Percentiles rank a stretch among this genome's conserved stretches.
Evolutionary conservation across 2,329 filamentous ascomycete species (phyloP).

Genomic region (Rachicladosporium sp.): DNA sequence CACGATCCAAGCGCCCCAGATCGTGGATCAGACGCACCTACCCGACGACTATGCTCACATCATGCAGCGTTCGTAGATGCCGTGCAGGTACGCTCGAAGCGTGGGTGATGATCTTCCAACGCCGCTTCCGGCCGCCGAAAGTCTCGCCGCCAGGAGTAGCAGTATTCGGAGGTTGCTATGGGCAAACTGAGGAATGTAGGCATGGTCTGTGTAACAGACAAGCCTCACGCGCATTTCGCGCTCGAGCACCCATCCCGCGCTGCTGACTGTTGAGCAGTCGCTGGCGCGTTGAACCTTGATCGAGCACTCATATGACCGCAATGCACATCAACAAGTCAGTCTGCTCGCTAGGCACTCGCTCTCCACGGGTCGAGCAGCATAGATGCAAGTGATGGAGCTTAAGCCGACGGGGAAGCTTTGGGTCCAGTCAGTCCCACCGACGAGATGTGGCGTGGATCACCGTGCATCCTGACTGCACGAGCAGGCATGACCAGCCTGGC

Average conservation of each 20-base stretch:
- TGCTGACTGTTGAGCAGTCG: no score
- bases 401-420: conserved; percentile 5
- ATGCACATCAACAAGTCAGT: no score
- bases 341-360: conserved; percentile 2
- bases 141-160: no score
- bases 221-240: no score
- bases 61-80: conserved; percentile 23
- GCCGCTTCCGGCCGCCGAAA: conserved; percentile 1
- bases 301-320: no score
- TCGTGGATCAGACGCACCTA: conserved; percentile 16
- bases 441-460: conserved; percentile 20
- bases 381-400: conserved; percentile 12
- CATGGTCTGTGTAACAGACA: conserved; percentile 5
- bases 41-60: conserved; percentile 16
- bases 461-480: conserved; percentile 16
- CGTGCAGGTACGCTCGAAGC: conserved; percentile 17
- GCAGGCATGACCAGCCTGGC: conserved; percentile 18
- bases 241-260: no score
- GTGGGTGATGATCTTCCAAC: conserved; percentile 12
- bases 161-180: no score
- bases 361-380: conserved; percentile 1
- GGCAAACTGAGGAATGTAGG: no score
- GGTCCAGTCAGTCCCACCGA: conserved; percentile 16
- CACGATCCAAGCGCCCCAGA: conserved; percentile 7
- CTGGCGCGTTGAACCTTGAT: no score